Evolutionary conservation across 805 yeast species (phyloP).

Genomic region (Candida coleopterorum): DNA sequence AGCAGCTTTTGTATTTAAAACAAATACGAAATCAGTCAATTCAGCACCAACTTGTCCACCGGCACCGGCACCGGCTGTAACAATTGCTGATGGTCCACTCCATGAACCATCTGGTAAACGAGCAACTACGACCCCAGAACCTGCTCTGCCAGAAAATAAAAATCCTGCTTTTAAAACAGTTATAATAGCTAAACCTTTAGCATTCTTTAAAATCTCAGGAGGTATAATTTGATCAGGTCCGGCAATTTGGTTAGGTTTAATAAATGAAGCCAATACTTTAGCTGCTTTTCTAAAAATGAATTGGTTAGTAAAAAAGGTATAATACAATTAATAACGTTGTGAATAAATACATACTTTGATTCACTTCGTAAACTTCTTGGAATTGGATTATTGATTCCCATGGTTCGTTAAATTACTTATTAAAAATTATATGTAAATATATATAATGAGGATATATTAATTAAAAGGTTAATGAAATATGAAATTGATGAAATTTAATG

Average conservation of each 20-base stretch:
- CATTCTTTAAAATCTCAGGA: conserved; percentile 77
- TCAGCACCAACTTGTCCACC: conserved; percentile 98
- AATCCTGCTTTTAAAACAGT: conserved; percentile 98
- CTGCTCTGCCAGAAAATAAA: conserved; percentile 93
- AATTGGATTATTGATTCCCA: conserved; percentile 83
- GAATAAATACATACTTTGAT: conserved; percentile 77
- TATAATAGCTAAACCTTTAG: conserved; percentile 86
- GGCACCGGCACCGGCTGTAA: conserved; percentile 97
- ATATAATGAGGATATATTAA: too few species aligned
- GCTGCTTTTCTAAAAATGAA: conserved; percentile 71
- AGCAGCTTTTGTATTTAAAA: conserved; percentile 79
- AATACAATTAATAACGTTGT: conserved; percentile 1
- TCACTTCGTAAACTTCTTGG: conserved; percentile 88
- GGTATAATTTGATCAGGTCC: conserved; percentile 91
- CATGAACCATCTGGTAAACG: conserved; percentile 91
- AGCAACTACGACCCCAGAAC: conserved; percentile 93
- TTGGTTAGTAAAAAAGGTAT: conserved; percentile 17
- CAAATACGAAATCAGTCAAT: conserved; percentile 91
- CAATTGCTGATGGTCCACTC: conserved; percentile 97
- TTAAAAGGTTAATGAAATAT: too few species aligned
- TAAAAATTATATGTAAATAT: too few species aligned
- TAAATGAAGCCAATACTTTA: conserved; percentile 78
- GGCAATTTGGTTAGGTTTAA: conserved; percentile 90
- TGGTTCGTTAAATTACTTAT: too few species aligned
- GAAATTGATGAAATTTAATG: too few species aligned